Conservation (phyloP, 2,329 filamentous ascomycete species). For the Venturia aucupariae region DNA sequence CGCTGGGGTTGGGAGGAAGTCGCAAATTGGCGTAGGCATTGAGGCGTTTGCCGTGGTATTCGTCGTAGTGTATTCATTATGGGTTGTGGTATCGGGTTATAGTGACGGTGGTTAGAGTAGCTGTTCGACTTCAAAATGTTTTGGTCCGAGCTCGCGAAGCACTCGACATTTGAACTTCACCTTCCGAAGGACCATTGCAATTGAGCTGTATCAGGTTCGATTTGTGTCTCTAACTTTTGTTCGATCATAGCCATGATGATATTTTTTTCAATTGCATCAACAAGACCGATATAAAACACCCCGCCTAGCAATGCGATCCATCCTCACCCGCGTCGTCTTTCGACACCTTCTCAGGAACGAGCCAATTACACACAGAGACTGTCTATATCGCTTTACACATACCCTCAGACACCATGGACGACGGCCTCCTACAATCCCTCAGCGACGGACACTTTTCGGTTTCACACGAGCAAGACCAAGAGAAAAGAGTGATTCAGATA, state of each 20-base stretch:
- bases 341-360: constrained; percentile 47
- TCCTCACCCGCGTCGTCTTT: constrained; percentile 52
- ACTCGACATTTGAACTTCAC: neutral
- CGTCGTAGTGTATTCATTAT: neutral
- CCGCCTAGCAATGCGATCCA: constrained; percentile 33
- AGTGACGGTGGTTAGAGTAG: neutral
- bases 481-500: constrained; percentile 43
- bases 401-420: constrained; percentile 23
- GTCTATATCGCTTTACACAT: constrained; percentile 28
- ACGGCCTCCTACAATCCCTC: constrained; percentile 23
- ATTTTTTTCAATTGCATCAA: neutral
- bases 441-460: constrained; percentile 52
- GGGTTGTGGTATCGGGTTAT: neutral
- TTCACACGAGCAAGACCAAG: constrained; percentile 47
- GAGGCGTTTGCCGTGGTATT: constrained; percentile 3
- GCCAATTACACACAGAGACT: constrained; percentile 37
- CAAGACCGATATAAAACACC: neutral
- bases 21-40: neutral
- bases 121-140: neutral
- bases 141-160: neutral
- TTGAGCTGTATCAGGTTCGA: neutral
- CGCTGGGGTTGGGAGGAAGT: neutral
- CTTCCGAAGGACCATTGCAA: neutral
- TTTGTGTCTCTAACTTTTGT: neutral
- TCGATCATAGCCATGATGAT: neutral